These are phyloP conservation scores for Fusarium tjaetaba DNA, from an alignment of 2,329 filamentous ascomycete species.

Conservation along the genomic window DNA sequence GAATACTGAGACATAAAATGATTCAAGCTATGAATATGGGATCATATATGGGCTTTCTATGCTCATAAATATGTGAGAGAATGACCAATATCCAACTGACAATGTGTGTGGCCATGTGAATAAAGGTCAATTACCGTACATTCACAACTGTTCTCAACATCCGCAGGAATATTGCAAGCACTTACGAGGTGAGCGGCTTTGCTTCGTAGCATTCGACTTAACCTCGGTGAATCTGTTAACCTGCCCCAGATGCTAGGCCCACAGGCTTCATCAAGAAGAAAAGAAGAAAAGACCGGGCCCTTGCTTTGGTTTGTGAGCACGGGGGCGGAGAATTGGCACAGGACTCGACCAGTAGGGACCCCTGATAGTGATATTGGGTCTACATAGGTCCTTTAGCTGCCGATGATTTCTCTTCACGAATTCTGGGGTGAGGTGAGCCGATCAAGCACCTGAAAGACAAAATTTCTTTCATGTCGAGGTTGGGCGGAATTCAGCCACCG, in stretches of 20 bases:
- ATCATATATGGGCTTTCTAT: conserved; percentile 30
- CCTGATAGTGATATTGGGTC: conserved; percentile 24
- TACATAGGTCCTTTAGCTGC: conserved; percentile 18
- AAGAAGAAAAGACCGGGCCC: conserved; percentile 25
- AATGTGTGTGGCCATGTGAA: conserved; percentile 8
- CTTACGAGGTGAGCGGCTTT: neutral
- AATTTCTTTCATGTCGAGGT: conserved; percentile 10
- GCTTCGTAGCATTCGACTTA: conserved; percentile 16
- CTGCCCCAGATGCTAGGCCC: conserved; percentile 16
- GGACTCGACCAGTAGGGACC: conserved; percentile 13
- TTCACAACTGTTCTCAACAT: neutral
- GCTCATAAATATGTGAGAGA: conserved; percentile 11
- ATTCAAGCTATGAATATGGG: conserved; percentile 22
- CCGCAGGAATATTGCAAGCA: neutral
- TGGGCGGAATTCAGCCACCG: conserved; percentile 17
- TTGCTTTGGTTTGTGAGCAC: conserved; percentile 19
- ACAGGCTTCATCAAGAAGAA: conserved; percentile 9
- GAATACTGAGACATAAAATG: neutral
- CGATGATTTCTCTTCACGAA: conserved; percentile 20
- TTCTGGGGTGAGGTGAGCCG: conserved; percentile 36
- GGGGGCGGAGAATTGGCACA: conserved; percentile 24
- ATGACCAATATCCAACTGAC: conserved; percentile 8
- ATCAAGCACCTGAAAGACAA: conserved; percentile 21
- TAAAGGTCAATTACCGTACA: neutral
- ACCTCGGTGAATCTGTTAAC: conserved; percentile 41